These are phyloP conservation scores for Pseudogymnoascus sp. DNA, from an alignment of 2,329 filamentous ascomycete genomes.

Conservation along the genomic window DNA sequence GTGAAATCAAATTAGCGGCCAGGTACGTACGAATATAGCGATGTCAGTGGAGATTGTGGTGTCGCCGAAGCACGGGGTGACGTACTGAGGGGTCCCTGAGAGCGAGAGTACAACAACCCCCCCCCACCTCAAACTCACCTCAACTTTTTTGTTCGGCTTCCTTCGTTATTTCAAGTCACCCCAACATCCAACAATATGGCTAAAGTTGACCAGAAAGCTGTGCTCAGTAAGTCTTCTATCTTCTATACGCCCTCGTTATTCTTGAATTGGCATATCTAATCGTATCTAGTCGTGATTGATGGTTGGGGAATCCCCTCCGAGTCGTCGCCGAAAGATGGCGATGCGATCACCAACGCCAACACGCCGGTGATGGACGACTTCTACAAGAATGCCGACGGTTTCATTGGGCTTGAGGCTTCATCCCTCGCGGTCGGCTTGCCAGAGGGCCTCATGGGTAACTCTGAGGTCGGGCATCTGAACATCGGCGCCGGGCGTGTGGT, in stretches of 20 bases:
- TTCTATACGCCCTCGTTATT: constrained; percentile 46
- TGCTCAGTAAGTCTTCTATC: constrained; percentile 45
- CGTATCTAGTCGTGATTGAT: constrained; percentile 84
- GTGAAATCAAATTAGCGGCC: neutral
- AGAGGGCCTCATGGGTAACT: constrained; percentile 97
- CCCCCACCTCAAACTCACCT: neutral
- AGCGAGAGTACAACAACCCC: neutral
- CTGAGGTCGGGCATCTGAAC: constrained; percentile 96
- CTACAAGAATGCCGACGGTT: constrained; percentile 72
- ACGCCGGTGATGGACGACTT: constrained; percentile 95
- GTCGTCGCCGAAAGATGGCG: constrained; percentile 75
- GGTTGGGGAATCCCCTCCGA: constrained; percentile 88
- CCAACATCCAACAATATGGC: constrained; percentile 40
- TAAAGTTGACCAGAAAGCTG: constrained; percentile 60
- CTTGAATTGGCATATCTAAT: constrained; percentile 53
- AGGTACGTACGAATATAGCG: neutral
- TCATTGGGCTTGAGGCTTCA: constrained; percentile 87
- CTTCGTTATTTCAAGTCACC: neutral
- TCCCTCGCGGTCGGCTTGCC: constrained; percentile 92
- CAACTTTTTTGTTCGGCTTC: neutral
- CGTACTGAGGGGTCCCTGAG: neutral
- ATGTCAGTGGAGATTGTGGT: neutral
- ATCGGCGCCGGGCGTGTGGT: constrained; percentile 96
- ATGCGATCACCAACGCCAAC: constrained; percentile 88
- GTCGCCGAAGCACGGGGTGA: constrained; percentile 15